phyloP scores from a whole-genome alignment of 164 flowering plant genomes.

The Cinnamomum micranthum region DNA sequence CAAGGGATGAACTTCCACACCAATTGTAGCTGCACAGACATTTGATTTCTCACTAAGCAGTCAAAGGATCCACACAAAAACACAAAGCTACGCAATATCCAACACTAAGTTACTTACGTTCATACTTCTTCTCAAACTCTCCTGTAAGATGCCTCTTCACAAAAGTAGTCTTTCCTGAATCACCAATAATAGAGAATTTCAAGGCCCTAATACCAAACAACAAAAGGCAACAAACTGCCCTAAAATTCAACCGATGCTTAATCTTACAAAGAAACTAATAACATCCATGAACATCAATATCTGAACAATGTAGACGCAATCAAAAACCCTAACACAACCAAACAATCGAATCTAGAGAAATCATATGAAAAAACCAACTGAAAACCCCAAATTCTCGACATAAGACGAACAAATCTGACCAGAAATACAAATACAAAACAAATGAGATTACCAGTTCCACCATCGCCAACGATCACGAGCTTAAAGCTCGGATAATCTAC shows the following conservation, averaged over 20 bases:
- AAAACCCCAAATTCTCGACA: neutral
- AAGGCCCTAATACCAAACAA: neutral
- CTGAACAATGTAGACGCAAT: neutral
- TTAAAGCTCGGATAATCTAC: conserved; percentile 81
- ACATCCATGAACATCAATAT: neutral
- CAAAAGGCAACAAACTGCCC: neutral
- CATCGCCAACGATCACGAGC: conserved; percentile 80
- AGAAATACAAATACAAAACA: neutral
- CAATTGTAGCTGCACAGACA: conserved; percentile 60
- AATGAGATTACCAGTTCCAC: conserved; percentile 49
- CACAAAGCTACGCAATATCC: neutral
- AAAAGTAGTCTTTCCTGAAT: conserved; percentile 72
- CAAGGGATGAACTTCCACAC: conserved; percentile 88
- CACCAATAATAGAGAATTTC: neutral
- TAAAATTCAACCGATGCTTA: neutral
- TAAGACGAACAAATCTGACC: neutral
- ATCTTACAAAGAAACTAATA: neutral
- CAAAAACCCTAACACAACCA: neutral
- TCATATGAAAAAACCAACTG: neutral
- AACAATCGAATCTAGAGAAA: neutral
- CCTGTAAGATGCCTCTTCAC: conserved; percentile 85
- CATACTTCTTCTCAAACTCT: conserved; percentile 86
- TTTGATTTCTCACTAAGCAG: neutral
- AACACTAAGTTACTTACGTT: conserved; percentile 42
- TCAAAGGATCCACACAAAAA: neutral